Evolutionary conservation across 495 filamentous ascomycete species (phyloP).

Genomic region (Achaetomiella virescens): DNA sequence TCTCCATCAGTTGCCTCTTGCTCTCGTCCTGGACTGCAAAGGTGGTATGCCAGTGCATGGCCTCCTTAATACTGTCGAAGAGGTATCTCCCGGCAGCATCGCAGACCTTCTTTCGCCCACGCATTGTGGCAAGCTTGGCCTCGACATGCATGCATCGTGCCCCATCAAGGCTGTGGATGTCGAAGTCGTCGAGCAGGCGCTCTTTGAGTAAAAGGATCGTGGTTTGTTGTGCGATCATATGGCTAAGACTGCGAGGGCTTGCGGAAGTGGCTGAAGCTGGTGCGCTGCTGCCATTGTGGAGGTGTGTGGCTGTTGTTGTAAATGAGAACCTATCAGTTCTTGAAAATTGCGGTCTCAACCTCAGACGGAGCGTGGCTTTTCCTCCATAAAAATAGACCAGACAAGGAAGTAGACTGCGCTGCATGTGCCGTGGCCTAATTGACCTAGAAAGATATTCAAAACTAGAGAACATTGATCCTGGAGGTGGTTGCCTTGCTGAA

Average conservation of each 20-base stretch:
- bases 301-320: neutral
- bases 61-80: conserved; percentile 49
- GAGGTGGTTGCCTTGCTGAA: too few species aligned
- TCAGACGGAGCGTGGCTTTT: too few species aligned
- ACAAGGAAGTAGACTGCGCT: too few species aligned
- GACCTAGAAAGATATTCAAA: too few species aligned
- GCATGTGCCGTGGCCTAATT: too few species aligned
- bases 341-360: too few species aligned
- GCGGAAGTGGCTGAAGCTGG: conserved; percentile 31
- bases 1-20: conserved; percentile 42
- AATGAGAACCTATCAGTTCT: neutral
- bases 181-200: conserved; percentile 52
- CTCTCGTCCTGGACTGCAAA: conserved; percentile 38
- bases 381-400: too few species aligned
- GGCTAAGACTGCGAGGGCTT: conserved; percentile 43
- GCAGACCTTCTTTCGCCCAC: conserved; percentile 40
- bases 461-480: too few species aligned
- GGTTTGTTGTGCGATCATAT: conserved; percentile 40
- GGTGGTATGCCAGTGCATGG: conserved; percentile 43
- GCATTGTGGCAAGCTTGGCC: conserved; percentile 37
- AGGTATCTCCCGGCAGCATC: conserved; percentile 43
- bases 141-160: conserved; percentile 47
- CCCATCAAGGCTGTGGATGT: conserved; percentile 42
- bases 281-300: conserved; percentile 1
- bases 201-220: conserved; percentile 50